Evolutionary conservation across 495 filamentous ascomycete species (phyloP), one percentile per base, ranked within the genome.

Genomic region (Hypoxylon crocopeplum): DNA sequence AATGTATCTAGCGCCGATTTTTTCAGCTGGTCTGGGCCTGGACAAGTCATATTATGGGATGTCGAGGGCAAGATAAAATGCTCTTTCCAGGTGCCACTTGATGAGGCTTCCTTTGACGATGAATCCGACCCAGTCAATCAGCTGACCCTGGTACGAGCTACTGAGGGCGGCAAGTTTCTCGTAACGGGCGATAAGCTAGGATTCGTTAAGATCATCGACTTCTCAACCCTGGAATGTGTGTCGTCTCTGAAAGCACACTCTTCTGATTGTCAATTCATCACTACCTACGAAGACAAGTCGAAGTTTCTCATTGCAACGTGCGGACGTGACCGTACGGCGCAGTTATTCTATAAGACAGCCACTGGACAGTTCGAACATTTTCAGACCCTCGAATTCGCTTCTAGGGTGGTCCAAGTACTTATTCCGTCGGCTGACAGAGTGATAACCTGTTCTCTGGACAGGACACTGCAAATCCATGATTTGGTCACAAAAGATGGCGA

Each of bases 241-340:
- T 79, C 84, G 48, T 82, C 86, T 68, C 84, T 87, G 36, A 93
- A 93, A 64, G 95, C 93, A 16, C 94, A 98, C 72, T 82, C 86
- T 7, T 85, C 84, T 8, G 93, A 98, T 59, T 90, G 96, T 55
- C 90, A 89, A 25, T 89, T 90, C 62, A 88, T 98, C 44, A 83
- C 85, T 6, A 76, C 92, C 25, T 80, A 80, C 53, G 81, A 87
- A 52, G 78, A 76, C 37, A 70, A 79, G 12, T 71, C 76, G 2
- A 77, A 74, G 34, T 70, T 78, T 8, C 71, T 96, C 41, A 77
- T 98, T 37, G 91, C 89, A 16, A 91, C 85, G 17, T 89, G 87
- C 66, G 88, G 92, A 29, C 84, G 93, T 60, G 94, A 98, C 75
- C 88, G 94, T 37, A 96, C 87, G 41, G 83, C 94, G 16, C 94